A percentile compares a stretch with the other conserved stretches of the same genome.
Conservation (phyloP, 2,329 filamentous ascomycete genomes). For the Juglanconis juglandina region DNA sequence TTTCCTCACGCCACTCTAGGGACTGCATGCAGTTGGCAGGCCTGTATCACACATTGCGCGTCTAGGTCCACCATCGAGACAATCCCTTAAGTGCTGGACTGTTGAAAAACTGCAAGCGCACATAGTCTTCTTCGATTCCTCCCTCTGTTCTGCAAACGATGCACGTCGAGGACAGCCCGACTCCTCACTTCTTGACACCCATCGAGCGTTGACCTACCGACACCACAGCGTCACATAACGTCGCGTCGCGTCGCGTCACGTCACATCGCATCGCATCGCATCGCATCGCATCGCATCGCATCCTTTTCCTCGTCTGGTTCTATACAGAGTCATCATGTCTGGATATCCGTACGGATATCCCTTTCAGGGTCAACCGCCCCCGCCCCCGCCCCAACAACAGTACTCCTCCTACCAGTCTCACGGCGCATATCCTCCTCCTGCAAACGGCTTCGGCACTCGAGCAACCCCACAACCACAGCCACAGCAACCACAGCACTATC, state of each 20-base stretch:
- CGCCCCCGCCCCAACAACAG: constrained; percentile 24
- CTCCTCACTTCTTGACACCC: constrained; percentile 1
- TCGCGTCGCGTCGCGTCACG: too few relatives aligned
- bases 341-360: constrained; percentile 36
- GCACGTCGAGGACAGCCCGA: constrained; percentile 1
- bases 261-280: too few relatives aligned
- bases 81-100: neutral
- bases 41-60: constrained; percentile 5
- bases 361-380: constrained; percentile 28
- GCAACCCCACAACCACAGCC: constrained; percentile 15
- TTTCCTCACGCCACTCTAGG: neutral
- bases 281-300: neutral
- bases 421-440: constrained; percentile 17
- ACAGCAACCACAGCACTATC: constrained; percentile 14
- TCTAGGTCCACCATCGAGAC: constrained; percentile 1
- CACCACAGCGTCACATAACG: neutral
- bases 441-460: constrained; percentile 7
- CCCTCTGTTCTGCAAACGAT: constrained; percentile 7
- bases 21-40: constrained; percentile 8
- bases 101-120: neutral
- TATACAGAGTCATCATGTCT: constrained; percentile 31
- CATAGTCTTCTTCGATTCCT: neutral
- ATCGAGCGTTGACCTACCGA: constrained; percentile 10
- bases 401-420: constrained; percentile 22
- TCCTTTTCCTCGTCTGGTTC: constrained; percentile 9